These are phyloP conservation scores for Suillus occidentalis DNA, from an alignment of 768 basidiomycete genomes.

Conservation along the genomic window DNA sequence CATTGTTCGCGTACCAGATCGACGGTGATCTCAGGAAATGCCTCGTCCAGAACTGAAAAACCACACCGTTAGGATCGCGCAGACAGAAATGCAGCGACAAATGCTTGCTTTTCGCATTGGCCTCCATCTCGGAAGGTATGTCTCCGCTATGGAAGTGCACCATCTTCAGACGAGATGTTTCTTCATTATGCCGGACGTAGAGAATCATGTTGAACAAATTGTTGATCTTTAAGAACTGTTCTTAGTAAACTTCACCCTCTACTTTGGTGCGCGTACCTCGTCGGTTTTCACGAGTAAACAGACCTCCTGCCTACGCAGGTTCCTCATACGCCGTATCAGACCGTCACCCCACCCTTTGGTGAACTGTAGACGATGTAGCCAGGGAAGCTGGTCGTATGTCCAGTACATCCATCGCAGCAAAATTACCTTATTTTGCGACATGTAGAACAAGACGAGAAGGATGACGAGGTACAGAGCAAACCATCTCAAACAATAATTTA, in stretches of 20 bases:
- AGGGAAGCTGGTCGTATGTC: conserved; percentile 60
- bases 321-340: conserved; percentile 46
- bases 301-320: conserved; percentile 51
- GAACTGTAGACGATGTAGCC: conserved; percentile 39
- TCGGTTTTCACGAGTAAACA: conserved; percentile 64
- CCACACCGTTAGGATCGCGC: neutral
- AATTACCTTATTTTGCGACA: conserved; percentile 54
- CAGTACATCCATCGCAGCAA: conserved; percentile 58
- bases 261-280: conserved; percentile 44
- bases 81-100: neutral
- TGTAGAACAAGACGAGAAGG: conserved; percentile 46
- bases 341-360: conserved; percentile 43
- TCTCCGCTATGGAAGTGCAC: conserved; percentile 62
- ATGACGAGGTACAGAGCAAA: conserved; percentile 61
- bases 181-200: conserved; percentile 68
- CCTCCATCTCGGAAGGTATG: conserved; percentile 70
- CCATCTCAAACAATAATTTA: conserved; percentile 41
- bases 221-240: conserved; percentile 50
- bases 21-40: conserved; percentile 63
- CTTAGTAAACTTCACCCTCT: neutral
- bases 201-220: conserved; percentile 61
- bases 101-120: conserved; percentile 58
- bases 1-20: conserved; percentile 45
- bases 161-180: conserved; percentile 67
- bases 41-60: conserved; percentile 53